Evolutionary conservation across 257 asterid species (phyloP).

Genomic region (Przewalskia tangutica): DNA sequence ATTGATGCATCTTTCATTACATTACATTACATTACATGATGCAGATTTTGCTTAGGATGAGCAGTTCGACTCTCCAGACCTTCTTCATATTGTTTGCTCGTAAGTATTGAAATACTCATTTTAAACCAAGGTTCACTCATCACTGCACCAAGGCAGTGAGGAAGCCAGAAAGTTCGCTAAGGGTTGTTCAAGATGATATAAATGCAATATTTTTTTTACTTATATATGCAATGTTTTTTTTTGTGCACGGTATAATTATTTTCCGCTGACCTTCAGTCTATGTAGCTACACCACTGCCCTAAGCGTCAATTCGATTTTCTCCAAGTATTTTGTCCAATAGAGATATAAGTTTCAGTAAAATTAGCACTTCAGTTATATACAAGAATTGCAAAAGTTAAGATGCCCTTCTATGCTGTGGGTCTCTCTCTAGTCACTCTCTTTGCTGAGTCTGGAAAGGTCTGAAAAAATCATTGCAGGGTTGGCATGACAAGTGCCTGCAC

Average conservation of each 20-base stretch:
- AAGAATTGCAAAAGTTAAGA: not conserved
- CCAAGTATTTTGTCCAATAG: not conserved
- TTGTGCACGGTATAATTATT: no score
- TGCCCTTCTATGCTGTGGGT: slow-evolving; percentile 7
- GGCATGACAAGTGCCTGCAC: not conserved
- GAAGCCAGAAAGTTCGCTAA: no score
- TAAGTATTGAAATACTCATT: not conserved
- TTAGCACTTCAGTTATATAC: not conserved
- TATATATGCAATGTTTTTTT: no score
- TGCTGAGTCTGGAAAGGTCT: slow-evolving; percentile 4
- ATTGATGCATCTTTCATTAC: not conserved
- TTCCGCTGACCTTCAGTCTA: no score
- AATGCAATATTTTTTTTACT: no score
- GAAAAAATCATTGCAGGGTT: not conserved
- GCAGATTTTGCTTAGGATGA: not conserved
- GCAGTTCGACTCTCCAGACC: not conserved
- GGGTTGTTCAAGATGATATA: no score
- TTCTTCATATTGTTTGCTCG: not conserved
- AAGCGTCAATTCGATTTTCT: not conserved
- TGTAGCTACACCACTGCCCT: not conserved
- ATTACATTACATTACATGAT: no score
- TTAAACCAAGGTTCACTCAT: no score
- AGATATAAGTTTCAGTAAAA: not conserved
- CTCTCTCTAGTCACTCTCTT: not conserved
- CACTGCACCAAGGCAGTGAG: not conserved